Base-by-base conservation (phyloP, 768 basidiomycete species). In the Rhizopogon salebrosus region DNA sequence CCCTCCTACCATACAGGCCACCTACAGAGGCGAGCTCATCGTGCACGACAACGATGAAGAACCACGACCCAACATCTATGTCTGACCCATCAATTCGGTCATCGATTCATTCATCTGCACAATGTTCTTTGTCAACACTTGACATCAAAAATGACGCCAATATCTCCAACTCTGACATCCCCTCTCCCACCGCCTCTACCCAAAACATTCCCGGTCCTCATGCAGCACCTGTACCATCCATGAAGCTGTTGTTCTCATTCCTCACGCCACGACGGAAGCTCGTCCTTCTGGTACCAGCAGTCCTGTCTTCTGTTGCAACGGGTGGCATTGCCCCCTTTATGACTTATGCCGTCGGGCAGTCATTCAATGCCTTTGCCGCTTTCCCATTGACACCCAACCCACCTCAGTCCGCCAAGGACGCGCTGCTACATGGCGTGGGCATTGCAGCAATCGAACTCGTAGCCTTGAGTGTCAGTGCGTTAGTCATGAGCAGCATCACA, bases 261-360 rank as follows among this genome's bases (percentile, higher is more conserved):
- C 72, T 85, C 57, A 73, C 83, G 1, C 71, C 74, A 10, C 74
- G 78, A 46, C 84, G 89, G 57, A 62, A 77, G 60, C 63, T 83
- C 49, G 65, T 64, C 7, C 73, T 87, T 58, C 73, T 91, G 55
- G 43, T 82, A 22, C 92, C 92, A 3, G 89, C 85, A 5, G 54
- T 83, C 53, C 7, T 77, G 49, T 73, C 83, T 11, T 86, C 91
- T 18, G 51, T 86, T 40, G 71, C 77, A 46, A 77, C 85, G 3
- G 87, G 89, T 35, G 80, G 83, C 29, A 76, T 91, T 50, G 87
- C 86, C 0, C 91, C 92, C 1, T 88, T 87, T 75, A 93, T 94
- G 90, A 92, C 92, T 6, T 72, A 80, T 29, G 80, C 91, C 60
- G 74, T 93, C 57, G 92, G 92, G 35, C 78, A 83, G 48, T 82